Evolutionary conservation across 2,329 filamentous ascomycete species (phyloP), one percentile per base, ranked within the genome.

Genomic region (Colletotrichum falcatum): DNA sequence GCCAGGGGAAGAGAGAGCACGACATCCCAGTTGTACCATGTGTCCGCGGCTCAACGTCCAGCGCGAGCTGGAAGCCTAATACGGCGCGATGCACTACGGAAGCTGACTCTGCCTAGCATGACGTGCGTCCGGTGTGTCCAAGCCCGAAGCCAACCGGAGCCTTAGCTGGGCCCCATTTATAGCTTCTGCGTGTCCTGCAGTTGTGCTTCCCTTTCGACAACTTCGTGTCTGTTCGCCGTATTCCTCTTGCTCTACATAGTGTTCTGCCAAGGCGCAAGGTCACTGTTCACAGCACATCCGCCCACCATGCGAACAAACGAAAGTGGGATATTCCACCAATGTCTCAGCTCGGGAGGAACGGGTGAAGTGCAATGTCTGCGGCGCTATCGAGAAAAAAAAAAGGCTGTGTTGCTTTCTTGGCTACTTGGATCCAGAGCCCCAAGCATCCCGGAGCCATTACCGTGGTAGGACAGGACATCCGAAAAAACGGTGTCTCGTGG

Each of bases 381-480:
- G 12, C 48, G 35, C 30, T 20, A 28, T 54, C 37, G n/a, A 28
- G 23, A 18, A 42, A 49, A 4, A 16, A 28, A 30, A 18, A 42
- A 49, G 6, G n/a, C 16, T 42, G 20, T 53, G 46, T 54, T 62
- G 44, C 28, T 54, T 63, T 53, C 51, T 30, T 55, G 65, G 5
- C 5, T 42, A 48, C 39, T 59, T 59, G 44, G 64, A 70, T 70
- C 58, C 37, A 53, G 64, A 35, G 54, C 44, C 64, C 53, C 67
- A 59, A 58, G 58, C 18, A 35, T 28, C 35, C 63, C 67, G 64
- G 67, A 26, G 42, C 37, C 51, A 62, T 70, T 67, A 53, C 64
- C 64, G 46, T 59, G 64, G 58, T 67, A 62, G 67, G 67, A 67
- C 49, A 67, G 37, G 58, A 67, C 53, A 59, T 54, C 67, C 67